phyloP scores from a whole-genome alignment of 768 basidiomycete species.

The Hemileccinum rubropunctum region DNA sequence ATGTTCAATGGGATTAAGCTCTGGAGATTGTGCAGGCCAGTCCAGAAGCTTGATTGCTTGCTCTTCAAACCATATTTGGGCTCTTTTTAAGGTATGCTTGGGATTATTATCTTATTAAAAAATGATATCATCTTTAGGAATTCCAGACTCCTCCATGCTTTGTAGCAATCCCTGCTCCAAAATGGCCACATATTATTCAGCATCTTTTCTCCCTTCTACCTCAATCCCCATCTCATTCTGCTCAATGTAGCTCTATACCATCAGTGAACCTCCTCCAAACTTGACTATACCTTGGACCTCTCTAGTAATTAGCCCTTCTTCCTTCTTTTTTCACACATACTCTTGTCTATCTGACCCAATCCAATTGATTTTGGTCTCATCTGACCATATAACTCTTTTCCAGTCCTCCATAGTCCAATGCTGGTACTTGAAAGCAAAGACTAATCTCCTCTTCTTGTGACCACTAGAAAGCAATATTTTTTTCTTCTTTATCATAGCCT shows the following conservation, averaged over 20 bases:
- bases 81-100: too few species aligned
- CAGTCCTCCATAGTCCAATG: neutral
- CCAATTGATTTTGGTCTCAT: neutral
- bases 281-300: too few species aligned
- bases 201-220: too few species aligned
- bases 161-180: neutral
- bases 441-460: neutral
- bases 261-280: too few species aligned
- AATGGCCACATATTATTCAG: neutral
- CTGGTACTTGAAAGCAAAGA: neutral
- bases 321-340: neutral
- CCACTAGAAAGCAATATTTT: neutral
- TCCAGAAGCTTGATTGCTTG: neutral
- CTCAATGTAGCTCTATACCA: too few species aligned
- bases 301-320: too few species aligned
- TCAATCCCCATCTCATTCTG: too few species aligned
- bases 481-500: conserved; percentile 20
- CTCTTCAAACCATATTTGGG: too few species aligned
- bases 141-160: neutral
- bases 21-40: too few species aligned
- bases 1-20: neutral
- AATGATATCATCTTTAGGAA: neutral
- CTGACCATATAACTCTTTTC: neutral
- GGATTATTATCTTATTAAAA: neutral
- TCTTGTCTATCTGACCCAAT: neutral